These are phyloP conservation scores for Datura wrightii DNA, from an alignment of 257 asterid species.

Conservation along the genomic window DNA sequence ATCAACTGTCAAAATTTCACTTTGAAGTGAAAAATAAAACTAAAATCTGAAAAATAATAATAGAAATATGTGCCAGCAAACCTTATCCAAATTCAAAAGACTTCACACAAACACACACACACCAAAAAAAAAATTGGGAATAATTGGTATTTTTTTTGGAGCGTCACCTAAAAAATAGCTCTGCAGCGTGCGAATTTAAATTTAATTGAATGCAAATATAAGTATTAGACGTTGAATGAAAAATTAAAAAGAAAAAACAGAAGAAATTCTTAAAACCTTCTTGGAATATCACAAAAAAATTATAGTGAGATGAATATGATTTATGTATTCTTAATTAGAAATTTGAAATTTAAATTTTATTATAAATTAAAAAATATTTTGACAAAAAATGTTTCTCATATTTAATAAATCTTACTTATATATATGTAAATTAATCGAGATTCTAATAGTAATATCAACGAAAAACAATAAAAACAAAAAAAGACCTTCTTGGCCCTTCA, in stretches of 20 bases:
- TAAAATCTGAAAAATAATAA: background rate
- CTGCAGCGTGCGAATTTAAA: too few relatives aligned
- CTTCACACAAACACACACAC: too few relatives aligned
- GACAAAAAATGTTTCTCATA: background rate
- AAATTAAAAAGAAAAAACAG: too few relatives aligned
- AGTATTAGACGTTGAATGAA: too few relatives aligned
- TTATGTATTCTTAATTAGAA: background rate
- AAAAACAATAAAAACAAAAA: too few relatives aligned
- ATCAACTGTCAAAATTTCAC: background rate
- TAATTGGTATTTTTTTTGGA: too few relatives aligned
- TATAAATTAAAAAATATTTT: background rate
- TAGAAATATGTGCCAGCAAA: background rate
- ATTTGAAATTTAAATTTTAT: accelerated
- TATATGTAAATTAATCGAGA: background rate
- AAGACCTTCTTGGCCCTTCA: background rate
- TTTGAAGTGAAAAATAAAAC: background rate
- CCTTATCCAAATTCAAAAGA: background rate
- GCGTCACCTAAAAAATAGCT: too few relatives aligned
- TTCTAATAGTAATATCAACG: too few relatives aligned
- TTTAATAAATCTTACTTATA: background rate
- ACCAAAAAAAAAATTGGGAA: too few relatives aligned
- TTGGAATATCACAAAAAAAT: background rate
- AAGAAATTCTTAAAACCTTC: too few relatives aligned
- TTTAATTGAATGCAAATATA: too few relatives aligned
- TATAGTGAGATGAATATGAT: background rate